Percentiles rank a stretch among this genome's conserved stretches.
Evolutionary conservation across 352 stramenopile species (phyloP).

Genomic region (Phytophthora sp.): DNA sequence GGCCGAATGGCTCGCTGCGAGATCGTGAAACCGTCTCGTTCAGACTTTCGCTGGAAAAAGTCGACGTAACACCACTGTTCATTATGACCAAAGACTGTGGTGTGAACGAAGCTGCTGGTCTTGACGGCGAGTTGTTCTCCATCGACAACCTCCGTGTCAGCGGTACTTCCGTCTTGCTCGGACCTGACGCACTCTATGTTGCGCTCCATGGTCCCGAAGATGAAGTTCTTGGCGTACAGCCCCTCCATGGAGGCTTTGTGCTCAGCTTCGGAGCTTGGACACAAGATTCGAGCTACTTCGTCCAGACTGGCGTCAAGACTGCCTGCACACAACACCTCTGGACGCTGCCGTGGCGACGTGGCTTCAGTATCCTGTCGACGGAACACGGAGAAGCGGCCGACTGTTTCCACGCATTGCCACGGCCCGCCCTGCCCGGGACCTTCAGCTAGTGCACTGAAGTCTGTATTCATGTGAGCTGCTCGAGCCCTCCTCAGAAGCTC

Average conservation of each 20-base stretch:
- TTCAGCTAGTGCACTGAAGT: slow-evolving; percentile 11
- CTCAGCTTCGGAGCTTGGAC: slow-evolving; percentile 14
- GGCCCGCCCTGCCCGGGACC: slow-evolving; percentile 1
- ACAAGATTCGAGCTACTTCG: slow-evolving; percentile 29
- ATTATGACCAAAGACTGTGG: slow-evolving; percentile 16
- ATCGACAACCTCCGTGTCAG: not conserved
- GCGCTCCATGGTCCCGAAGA: slow-evolving; percentile 34
- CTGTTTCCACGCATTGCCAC: slow-evolving; percentile 17
- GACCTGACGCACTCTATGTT: not conserved
- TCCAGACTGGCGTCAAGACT: slow-evolving; percentile 29
- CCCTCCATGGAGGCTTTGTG: slow-evolving; percentile 35
- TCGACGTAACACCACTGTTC: slow-evolving; percentile 34
- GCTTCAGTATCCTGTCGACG: not conserved
- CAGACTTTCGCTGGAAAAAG: slow-evolving; percentile 26
- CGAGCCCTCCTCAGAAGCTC: slow-evolving; percentile 19
- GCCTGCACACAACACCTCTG: slow-evolving; percentile 29
- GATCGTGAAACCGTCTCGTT: slow-evolving; percentile 30
- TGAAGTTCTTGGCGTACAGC: slow-evolving; percentile 34
- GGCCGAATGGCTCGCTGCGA: slow-evolving; percentile 22
- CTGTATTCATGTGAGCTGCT: slow-evolving; percentile 4
- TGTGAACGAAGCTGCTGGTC: slow-evolving; percentile 30
- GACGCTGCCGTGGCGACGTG: not conserved
- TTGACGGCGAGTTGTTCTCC: slow-evolving; percentile 32
- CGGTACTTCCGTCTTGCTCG: not conserved
- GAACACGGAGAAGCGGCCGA: slow-evolving; percentile 17